Conservation (phyloP, 495 filamentous ascomycete genomes). For the Lineolata rhizophorae region DNA sequence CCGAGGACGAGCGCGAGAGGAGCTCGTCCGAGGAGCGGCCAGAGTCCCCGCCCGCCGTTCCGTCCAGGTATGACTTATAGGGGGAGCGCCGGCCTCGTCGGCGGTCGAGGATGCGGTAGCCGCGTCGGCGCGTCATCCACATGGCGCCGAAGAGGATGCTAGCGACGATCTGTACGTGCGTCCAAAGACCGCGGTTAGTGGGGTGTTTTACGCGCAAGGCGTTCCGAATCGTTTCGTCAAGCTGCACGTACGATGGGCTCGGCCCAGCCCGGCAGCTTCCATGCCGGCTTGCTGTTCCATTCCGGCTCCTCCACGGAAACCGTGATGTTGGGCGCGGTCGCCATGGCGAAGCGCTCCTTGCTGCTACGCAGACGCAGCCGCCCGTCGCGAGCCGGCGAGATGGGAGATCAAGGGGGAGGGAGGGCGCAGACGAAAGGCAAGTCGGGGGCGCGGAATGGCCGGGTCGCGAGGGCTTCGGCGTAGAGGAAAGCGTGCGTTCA, state of each 20-base stretch:
- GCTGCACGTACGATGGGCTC: slow-evolving; percentile 35
- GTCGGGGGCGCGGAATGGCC: no score
- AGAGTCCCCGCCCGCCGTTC: slow-evolving; percentile 15
- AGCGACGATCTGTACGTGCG: slow-evolving; percentile 30
- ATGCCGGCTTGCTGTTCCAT: slow-evolving; percentile 24
- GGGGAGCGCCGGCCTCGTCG: slow-evolving; percentile 8
- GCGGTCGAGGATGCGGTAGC: slow-evolving; percentile 23
- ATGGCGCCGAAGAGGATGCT: slow-evolving; percentile 35
- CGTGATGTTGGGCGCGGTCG: not conserved
- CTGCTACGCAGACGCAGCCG: no score
- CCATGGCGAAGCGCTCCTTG: no score
- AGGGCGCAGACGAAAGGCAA: no score
- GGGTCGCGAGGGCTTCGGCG: no score
- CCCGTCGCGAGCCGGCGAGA: no score
- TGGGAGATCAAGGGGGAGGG: no score
- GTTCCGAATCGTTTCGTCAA: no score
- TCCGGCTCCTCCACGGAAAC: slow-evolving; percentile 1
- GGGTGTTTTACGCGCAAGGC: not conserved
- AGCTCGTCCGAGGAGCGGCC: slow-evolving; percentile 21
- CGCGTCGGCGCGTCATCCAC: slow-evolving; percentile 29
- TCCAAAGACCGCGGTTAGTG: no score
- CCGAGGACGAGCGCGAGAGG: slow-evolving; percentile 15
- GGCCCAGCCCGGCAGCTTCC: slow-evolving; percentile 29
- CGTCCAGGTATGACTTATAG: slow-evolving; percentile 18
- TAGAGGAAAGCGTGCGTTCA: no score